phyloP scores from a whole-genome alignment of 208 protist species.

The Crithidia expoeki region DNA sequence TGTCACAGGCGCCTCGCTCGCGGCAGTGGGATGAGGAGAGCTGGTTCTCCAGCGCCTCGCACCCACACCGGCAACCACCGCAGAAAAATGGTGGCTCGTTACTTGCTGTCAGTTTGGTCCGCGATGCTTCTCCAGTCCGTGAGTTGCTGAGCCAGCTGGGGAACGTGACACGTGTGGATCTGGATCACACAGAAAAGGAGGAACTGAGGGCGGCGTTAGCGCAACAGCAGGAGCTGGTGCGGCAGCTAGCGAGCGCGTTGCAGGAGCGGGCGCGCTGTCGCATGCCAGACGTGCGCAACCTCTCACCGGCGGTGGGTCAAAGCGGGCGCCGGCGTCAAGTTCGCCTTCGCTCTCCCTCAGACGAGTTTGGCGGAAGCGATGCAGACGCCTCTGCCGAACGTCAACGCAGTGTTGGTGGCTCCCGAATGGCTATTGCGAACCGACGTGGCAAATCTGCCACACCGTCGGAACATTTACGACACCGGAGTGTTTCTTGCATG shows the following conservation, averaged over 20 bases:
- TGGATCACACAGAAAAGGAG: conserved; percentile 19
- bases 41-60: conserved; percentile 43
- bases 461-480: neutral
- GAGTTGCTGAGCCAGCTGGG: conserved; percentile 18
- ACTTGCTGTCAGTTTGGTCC: neutral
- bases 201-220: conserved; percentile 39
- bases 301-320: neutral
- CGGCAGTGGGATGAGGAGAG: conserved; percentile 28
- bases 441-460: neutral
- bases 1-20: neutral
- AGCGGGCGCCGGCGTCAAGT: conserved; percentile 5
- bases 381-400: neutral
- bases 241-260: conserved; percentile 37
- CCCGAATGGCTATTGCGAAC: neutral
- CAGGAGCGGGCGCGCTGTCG: conserved; percentile 1
- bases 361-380: neutral
- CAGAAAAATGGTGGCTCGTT: conserved; percentile 6
- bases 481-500: conserved; percentile 15
- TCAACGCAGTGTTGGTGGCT: neutral
- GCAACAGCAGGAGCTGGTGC: conserved; percentile 50
- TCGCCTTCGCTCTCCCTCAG: neutral
- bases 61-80: conserved; percentile 3
- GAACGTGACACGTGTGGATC: neutral
- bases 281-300: neutral
- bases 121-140: neutral